These are phyloP conservation scores for Umbelopsis ramanniana DNA, from an alignment of 192 early-diverging fungal species.

Conservation along the genomic window DNA sequence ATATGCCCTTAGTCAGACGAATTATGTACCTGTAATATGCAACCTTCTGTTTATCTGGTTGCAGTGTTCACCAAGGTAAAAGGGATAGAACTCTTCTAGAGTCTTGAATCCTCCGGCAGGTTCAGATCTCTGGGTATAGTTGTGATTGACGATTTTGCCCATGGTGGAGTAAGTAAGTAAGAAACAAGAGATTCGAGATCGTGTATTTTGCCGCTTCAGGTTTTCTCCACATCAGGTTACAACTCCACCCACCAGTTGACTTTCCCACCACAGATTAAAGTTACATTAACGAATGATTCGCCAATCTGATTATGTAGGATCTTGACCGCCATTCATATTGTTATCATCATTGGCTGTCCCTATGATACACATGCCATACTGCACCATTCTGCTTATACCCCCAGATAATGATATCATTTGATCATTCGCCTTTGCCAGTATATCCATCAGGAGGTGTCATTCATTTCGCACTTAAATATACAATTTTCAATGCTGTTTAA, in stretches of 20 bases:
- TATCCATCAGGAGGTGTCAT: too few relatives aligned
- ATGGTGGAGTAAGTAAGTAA: background rate
- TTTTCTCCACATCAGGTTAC: too few relatives aligned
- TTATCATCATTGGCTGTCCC: too few relatives aligned
- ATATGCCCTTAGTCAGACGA: background rate
- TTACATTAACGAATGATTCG: too few relatives aligned
- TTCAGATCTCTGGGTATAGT: slow-evolving; percentile 47
- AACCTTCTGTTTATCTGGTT: slow-evolving; percentile 56
- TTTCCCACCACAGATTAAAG: background rate
- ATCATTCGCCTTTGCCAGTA: too few relatives aligned
- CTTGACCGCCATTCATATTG: background rate
- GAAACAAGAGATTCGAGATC: background rate
- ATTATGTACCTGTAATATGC: slow-evolving; percentile 54
- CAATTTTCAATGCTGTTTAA: too few relatives aligned
- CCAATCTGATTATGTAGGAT: too few relatives aligned
- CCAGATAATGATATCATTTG: too few relatives aligned
- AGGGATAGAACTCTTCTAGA: slow-evolving; percentile 70
- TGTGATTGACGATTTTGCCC: slow-evolving; percentile 48
- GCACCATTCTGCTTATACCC: too few relatives aligned
- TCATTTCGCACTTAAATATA: too few relatives aligned
- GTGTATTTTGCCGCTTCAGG: background rate
- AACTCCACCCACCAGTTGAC: too few relatives aligned
- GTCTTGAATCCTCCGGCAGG: slow-evolving; percentile 49
- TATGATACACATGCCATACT: too few relatives aligned
- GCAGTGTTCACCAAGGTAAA: slow-evolving; percentile 67